Percentiles rank a stretch among this genome's conserved stretches.
These are phyloP conservation scores for Starmera quercuum DNA, from an alignment of 805 yeast species.

Conservation along the genomic window DNA sequence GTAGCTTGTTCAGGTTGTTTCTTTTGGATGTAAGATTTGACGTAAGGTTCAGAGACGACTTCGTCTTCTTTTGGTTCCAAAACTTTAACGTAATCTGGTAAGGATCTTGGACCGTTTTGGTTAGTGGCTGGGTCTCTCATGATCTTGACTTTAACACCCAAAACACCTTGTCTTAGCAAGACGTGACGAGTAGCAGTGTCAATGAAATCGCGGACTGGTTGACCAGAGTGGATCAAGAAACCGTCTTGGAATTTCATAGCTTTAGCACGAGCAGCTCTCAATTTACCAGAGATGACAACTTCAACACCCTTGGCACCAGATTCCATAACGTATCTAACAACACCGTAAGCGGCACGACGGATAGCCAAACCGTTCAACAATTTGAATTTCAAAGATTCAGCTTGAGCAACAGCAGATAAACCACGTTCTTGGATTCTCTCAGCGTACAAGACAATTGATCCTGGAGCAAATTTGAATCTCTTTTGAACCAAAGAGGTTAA, in stretches of 20 bases:
- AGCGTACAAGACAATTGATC: conserved; percentile 90
- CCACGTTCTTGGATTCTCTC: conserved; percentile 99
- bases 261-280: conserved; percentile 99
- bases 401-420: conserved; percentile 98
- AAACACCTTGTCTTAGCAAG: conserved; percentile 99
- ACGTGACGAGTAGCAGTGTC: conserved; percentile 99
- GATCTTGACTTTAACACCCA: conserved; percentile 98
- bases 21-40: conserved; percentile 58
- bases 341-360: conserved; percentile 99
- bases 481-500: conserved; percentile 94
- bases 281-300: conserved; percentile 99
- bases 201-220: conserved; percentile 98
- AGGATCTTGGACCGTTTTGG: conserved; percentile 80
- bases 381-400: conserved; percentile 98
- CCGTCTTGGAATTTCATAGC: conserved; percentile 99
- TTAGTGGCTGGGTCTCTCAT: conserved; percentile 96
- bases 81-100: conserved; percentile 93
- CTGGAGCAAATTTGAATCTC: conserved; percentile 96
- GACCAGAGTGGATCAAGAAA: conserved; percentile 99
- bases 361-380: conserved; percentile 97
- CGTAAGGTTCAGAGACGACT: conserved; percentile 70
- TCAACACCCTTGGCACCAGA: conserved; percentile 99
- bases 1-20: conserved; percentile 27
- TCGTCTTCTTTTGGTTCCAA: conserved; percentile 94
- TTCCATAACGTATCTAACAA: conserved; percentile 99